Evolutionary conservation across 1,139 yeast species (phyloP), one percentile per base, ranked within the genome.

Genomic region (Hemisphaericaspora subhashii): DNA sequence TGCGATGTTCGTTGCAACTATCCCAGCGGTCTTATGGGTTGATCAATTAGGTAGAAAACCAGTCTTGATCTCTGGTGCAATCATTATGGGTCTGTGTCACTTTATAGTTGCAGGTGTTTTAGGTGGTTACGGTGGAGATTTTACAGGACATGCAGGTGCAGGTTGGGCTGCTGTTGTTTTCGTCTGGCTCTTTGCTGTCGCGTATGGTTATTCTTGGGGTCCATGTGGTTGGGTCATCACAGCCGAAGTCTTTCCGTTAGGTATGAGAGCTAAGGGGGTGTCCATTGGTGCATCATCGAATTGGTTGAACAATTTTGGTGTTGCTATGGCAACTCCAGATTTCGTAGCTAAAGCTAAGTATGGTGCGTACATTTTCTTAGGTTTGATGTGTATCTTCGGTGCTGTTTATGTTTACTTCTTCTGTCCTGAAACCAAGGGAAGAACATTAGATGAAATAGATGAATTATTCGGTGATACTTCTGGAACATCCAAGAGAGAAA

Each of bases 381-480:
- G 84, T 44, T 86, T 82, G 35, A 74, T 77, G 45, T 83, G 81
- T 37, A 70, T 75, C 42, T 43, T 79, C 18, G 84, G 83, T 30
- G 66, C 76, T 55, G 53, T 78, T 40, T 79, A 79, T 61, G 84
- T 79, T 60, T 46, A 74, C 22, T 55, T 76, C 30, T 67, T 72
- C 54, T 74, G 75, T 70, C 82, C 82, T 8, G 84, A 79, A 57
- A 79, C 84, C 1, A 74, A 74, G 49, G 78, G 74, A 43, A 71
- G 72, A 52, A 74, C 81, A 12, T 65, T 79, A 51, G 84, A 79
- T 57, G 81, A 77, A 52, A 77, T 79, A 45, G 83, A 79, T 50
- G 76, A 67, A 39, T 47, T 54, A 7, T 54, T 55, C 32, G 56
- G 54, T 35, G 58, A 55, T 34, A 46, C 30, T 31, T 26, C 42